These are phyloP conservation scores for Viola odorata DNA, from an alignment of 345 rosid genomes.

Conservation along the genomic window DNA sequence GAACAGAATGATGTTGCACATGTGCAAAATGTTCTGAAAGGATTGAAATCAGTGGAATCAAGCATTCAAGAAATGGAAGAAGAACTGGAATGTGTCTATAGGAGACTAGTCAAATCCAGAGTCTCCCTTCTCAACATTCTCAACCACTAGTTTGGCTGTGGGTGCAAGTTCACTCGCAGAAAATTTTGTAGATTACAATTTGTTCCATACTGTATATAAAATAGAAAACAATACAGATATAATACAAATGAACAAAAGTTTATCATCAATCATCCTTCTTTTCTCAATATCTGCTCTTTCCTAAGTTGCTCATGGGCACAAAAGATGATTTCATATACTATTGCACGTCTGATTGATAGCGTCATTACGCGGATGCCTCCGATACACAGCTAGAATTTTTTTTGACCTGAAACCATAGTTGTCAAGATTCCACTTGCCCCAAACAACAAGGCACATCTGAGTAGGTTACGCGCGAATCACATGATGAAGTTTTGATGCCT, in stretches of 20 bases:
- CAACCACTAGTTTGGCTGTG: background rate
- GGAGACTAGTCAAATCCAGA: background rate
- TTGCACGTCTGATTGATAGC: no score
- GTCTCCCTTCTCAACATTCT: background rate
- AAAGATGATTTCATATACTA: no score
- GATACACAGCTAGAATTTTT: no score
- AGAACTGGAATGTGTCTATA: background rate
- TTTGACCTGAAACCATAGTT: no score
- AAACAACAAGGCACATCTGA: background rate
- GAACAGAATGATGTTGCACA: background rate
- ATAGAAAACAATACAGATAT: background rate
- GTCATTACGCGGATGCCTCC: no score
- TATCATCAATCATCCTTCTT: no score
- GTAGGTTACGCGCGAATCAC: background rate
- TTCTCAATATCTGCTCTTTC: no score
- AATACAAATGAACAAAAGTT: background rate
- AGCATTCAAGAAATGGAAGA: conserved; percentile 2
- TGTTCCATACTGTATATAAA: background rate
- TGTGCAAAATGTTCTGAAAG: background rate
- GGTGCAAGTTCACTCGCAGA: background rate
- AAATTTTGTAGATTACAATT: background rate
- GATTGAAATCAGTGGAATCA: background rate
- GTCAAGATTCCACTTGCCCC: no score
- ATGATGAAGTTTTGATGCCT: background rate
- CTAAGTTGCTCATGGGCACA: no score